Evolutionary conservation across 805 yeast genomes (phyloP), one percentile per base, ranked within the genome.

Genomic region (Lipomyces sp.): DNA sequence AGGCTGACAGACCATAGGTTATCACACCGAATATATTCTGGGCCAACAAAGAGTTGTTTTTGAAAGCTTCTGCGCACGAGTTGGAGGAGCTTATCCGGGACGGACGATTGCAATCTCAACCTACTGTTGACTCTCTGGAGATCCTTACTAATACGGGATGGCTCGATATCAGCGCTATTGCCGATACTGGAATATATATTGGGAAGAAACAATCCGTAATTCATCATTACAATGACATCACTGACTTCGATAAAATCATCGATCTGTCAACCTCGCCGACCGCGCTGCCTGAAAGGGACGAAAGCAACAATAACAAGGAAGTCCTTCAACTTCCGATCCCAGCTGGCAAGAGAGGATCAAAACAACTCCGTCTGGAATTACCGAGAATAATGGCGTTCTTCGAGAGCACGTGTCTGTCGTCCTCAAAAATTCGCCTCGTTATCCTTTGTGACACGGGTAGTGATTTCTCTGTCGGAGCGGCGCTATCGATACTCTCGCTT

Each of bases 401-500:
- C 15, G 71, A 75, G 45, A 33, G 53, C n/a, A 29, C 51, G n/a
- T 24, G 29, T 15, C 34, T 51, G 34, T 42, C 48, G 24, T 13
- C 58, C 2, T 37, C 59, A 0, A 63, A 60, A 1, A 65, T 66
- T 32, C 77, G 77, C 3, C 71, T 82, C 0, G 65, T 87, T 30
- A 74, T 92, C 0, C 73, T 87, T 1, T 88, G 94, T 72, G 88
- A 86, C 32, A 77, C 84, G 0, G 93, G 91, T 0, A 79, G 81
- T 2, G 97, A 92, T 73, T 74, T 90, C 53, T 83, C 92, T 0
- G 82, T 85, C 1, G 91, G 90, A 0, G 82, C 89, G 0, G 80
- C 85, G 0, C 76, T 91, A 2, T 78, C 84, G 15, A 72, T 86
- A 1, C 76, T 89, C n/a, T 81, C 87, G 65, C 73, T 76, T 32